Evolutionary conservation across 768 basidiomycete genomes (phyloP).

Genomic region (Boletus subparvulus): DNA sequence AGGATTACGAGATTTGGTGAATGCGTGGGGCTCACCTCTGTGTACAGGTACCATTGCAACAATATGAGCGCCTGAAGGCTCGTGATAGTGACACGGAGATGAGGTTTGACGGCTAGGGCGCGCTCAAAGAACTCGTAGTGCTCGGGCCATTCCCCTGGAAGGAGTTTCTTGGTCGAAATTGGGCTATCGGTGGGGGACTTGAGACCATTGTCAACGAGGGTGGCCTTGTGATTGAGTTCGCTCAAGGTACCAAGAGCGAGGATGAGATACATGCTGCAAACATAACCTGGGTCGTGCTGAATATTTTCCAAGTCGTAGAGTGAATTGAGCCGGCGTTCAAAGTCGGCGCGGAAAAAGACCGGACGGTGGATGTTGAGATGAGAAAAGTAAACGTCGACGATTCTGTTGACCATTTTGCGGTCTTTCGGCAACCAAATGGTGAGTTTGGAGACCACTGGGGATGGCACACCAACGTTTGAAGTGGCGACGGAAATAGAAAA

Average conservation of each 20-base stretch:
- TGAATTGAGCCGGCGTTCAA: slow-evolving; percentile 60
- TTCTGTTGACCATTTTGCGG: slow-evolving; percentile 57
- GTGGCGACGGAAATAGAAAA: slow-evolving; percentile 51
- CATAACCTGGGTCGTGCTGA: slow-evolving; percentile 71
- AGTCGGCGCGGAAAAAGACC: slow-evolving; percentile 66
- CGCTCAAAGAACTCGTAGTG: slow-evolving; percentile 85
- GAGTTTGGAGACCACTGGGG: slow-evolving; percentile 29
- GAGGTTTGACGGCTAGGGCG: slow-evolving; percentile 75
- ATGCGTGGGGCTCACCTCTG: slow-evolving; percentile 54
- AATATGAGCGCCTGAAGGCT: slow-evolving; percentile 83
- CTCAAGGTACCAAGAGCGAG: slow-evolving; percentile 80
- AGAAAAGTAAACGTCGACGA: slow-evolving; percentile 71
- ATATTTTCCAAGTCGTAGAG: slow-evolving; percentile 59
- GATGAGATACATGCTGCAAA: slow-evolving; percentile 76
- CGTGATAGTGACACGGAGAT: slow-evolving; percentile 77
- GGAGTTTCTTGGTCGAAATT: slow-evolving; percentile 54
- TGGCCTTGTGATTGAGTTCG: slow-evolving; percentile 74
- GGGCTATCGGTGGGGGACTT: slow-evolving; percentile 34
- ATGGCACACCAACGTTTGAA: slow-evolving; percentile 35
- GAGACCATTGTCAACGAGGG: slow-evolving; percentile 47
- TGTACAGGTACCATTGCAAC: slow-evolving; percentile 88
- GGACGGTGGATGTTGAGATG: slow-evolving; percentile 81
- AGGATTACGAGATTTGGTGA: slow-evolving; percentile 1
- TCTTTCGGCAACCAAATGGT: slow-evolving; percentile 76
- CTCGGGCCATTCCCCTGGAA: slow-evolving; percentile 66